Evolutionary conservation across 2,329 filamentous ascomycete genomes (phyloP).

Genomic region (Diaporthe amygdali): DNA sequence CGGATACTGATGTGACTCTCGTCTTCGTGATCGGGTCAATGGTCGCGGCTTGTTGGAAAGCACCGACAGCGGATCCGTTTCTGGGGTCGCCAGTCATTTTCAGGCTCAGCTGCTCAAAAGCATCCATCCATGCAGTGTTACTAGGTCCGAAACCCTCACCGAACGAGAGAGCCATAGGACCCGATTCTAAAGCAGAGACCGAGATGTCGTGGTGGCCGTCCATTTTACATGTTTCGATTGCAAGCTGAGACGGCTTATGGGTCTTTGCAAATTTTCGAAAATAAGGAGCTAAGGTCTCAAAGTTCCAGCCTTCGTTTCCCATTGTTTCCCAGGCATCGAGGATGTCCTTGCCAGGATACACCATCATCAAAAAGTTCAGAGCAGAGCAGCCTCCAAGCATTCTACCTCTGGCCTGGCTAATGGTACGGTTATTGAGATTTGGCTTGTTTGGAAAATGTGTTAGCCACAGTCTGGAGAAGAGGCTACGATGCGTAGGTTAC

Average conservation of each 20-base stretch:
- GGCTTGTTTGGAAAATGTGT: slow-evolving; percentile 25
- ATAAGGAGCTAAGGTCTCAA: slow-evolving; percentile 36
- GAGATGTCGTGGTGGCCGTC: background rate
- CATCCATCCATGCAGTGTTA: slow-evolving; percentile 43
- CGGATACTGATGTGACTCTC: slow-evolving; percentile 18
- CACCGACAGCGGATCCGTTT: slow-evolving; percentile 10
- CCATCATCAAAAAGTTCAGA: slow-evolving; percentile 33
- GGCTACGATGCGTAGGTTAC: background rate
- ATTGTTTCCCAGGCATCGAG: slow-evolving; percentile 35
- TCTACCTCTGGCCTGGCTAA: slow-evolving; percentile 38
- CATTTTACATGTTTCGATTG: background rate
- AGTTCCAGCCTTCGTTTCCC: slow-evolving; percentile 34
- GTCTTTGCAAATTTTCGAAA: slow-evolving; percentile 39
- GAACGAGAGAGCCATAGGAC: slow-evolving; percentile 43
- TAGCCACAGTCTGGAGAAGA: no score
- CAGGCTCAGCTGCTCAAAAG: slow-evolving; percentile 34
- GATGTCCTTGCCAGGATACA: slow-evolving; percentile 31
- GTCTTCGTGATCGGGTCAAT: slow-evolving; percentile 24
- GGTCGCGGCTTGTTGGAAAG: slow-evolving; percentile 14
- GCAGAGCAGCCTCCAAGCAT: slow-evolving; percentile 38
- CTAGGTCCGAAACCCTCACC: slow-evolving; percentile 37
- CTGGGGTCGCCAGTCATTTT: slow-evolving; percentile 10
- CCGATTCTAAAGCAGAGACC: slow-evolving; percentile 30
- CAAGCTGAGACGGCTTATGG: slow-evolving; percentile 18
- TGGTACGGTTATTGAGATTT: slow-evolving; percentile 35